These are phyloP conservation scores for Penicillium macrosclerotiorum DNA, from an alignment of 495 filamentous ascomycete species.

Conservation along the genomic window DNA sequence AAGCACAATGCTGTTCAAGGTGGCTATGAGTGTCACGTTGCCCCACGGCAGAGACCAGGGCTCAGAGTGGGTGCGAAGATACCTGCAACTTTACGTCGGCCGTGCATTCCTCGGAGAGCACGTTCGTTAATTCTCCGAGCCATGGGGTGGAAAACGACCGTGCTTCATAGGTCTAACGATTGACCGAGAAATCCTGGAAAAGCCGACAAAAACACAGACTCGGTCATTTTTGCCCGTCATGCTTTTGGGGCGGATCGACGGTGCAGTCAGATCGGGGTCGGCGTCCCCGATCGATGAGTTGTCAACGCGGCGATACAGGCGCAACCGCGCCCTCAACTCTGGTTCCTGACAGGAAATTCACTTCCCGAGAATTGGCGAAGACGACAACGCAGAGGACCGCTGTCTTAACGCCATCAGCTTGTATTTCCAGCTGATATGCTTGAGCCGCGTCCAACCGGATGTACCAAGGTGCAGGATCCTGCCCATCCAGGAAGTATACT, in stretches of 20 bases:
- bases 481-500: conserved; percentile 1
- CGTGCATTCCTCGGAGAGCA: conserved; percentile 8
- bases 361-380: no score
- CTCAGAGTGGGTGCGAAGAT: neutral
- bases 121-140: conserved; percentile 27
- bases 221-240: neutral
- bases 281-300: conserved; percentile 32
- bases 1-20: neutral
- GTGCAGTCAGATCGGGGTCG: conserved; percentile 21
- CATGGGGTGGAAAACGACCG: neutral
- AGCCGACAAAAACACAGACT: neutral
- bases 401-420: conserved; percentile 9
- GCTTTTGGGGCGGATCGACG: conserved; percentile 15
- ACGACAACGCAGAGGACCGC: neutral
- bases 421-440: conserved; percentile 4
- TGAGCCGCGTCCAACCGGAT: neutral
- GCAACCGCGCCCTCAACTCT: conserved; percentile 16
- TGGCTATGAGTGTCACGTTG: neutral
- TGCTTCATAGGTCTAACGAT: neutral
- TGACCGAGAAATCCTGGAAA: neutral
- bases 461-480: neutral
- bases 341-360: conserved; percentile 2
- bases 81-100: conserved; percentile 1
- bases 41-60: neutral
- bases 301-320: conserved; percentile 23